phyloP scores from a whole-genome alignment of 2,329 filamentous ascomycete species.

The Sclerotinia minor region DNA sequence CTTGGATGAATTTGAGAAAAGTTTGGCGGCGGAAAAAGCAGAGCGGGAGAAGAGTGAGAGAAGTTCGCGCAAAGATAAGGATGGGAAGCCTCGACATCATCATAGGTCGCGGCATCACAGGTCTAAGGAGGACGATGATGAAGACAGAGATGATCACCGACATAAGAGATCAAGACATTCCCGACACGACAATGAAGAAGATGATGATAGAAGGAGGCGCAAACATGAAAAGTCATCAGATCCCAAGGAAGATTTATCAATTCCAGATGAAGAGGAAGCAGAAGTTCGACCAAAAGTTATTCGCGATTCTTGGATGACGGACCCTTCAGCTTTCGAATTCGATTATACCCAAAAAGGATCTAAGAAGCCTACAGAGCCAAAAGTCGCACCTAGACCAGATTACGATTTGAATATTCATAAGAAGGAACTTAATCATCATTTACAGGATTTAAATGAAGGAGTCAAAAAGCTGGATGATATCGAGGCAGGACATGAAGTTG shows the following conservation, averaged over 20 bases:
- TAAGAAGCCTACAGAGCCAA: constrained; percentile 53
- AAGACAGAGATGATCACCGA: constrained; percentile 50
- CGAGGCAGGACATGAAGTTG: constrained; percentile 60
- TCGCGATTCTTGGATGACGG: constrained; percentile 94
- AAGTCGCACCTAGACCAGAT: constrained; percentile 37
- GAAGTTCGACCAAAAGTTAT: constrained; percentile 43
- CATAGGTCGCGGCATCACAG: constrained; percentile 37
- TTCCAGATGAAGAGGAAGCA: constrained; percentile 53
- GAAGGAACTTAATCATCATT: constrained; percentile 75
- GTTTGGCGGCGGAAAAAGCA: constrained; percentile 65
- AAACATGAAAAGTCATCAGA: constrained; percentile 48
- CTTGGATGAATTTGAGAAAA: constrained; percentile 75
- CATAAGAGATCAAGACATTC: constrained; percentile 60
- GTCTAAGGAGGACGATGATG: constrained; percentile 36
- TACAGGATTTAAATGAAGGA: constrained; percentile 59
- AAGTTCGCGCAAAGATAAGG: constrained; percentile 47
- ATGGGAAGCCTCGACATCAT: constrained; percentile 43
- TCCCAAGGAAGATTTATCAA: constrained; percentile 52
- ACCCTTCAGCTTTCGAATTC: constrained; percentile 75
- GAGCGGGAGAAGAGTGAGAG: constrained; percentile 52
- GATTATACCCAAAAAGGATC: constrained; percentile 72
- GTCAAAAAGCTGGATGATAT: constrained; percentile 53
- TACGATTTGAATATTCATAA: constrained; percentile 58
- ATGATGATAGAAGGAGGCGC: constrained; percentile 36
- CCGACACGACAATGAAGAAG: constrained; percentile 43